phyloP scores from a whole-genome alignment of 2,329 filamentous ascomycete genomes.

The Blastomyces emzantsi region DNA sequence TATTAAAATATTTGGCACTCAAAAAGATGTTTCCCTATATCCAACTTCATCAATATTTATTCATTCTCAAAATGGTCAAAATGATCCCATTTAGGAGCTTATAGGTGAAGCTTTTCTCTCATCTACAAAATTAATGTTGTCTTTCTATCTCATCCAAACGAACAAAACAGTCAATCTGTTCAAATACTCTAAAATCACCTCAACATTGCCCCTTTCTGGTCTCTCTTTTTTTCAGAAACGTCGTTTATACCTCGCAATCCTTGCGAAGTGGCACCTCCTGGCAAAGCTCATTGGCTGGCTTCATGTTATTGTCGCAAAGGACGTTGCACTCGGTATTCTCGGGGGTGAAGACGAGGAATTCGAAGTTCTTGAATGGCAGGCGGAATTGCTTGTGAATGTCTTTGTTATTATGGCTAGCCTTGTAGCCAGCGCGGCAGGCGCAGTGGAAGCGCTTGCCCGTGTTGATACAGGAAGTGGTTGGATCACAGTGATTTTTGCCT shows the following conservation, averaged over 20 bases:
- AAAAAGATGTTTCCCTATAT: conserved; percentile 3
- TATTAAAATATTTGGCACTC: not conserved
- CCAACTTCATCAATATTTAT: conserved; percentile 4
- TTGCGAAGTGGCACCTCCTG: conserved; percentile 27
- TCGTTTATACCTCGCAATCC: conserved; percentile 23
- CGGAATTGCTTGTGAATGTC: conserved; percentile 30
- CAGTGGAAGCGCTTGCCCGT: conserved; percentile 34
- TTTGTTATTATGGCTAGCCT: conserved; percentile 26
- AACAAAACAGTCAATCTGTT: not conserved
- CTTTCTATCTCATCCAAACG: not conserved
- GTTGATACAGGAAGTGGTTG: conserved; percentile 39
- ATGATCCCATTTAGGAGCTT: not conserved
- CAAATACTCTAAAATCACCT: not conserved
- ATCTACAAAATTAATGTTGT: not conserved
- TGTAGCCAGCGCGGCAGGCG: conserved; percentile 36
- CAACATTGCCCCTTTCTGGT: not conserved
- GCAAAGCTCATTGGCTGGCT: conserved; percentile 26
- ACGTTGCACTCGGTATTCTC: conserved; percentile 30
- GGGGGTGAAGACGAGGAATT: conserved; percentile 34
- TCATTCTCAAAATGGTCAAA: not conserved
- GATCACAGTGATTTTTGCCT: conserved; percentile 34
- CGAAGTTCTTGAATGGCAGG: conserved; percentile 30
- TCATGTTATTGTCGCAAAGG: conserved; percentile 28
- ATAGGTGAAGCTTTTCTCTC: not conserved
- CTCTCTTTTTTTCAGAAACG: too few species aligned